Evolutionary conservation across 2,329 filamentous ascomycete species (phyloP).

Genomic region (Exophiala sp.): DNA sequence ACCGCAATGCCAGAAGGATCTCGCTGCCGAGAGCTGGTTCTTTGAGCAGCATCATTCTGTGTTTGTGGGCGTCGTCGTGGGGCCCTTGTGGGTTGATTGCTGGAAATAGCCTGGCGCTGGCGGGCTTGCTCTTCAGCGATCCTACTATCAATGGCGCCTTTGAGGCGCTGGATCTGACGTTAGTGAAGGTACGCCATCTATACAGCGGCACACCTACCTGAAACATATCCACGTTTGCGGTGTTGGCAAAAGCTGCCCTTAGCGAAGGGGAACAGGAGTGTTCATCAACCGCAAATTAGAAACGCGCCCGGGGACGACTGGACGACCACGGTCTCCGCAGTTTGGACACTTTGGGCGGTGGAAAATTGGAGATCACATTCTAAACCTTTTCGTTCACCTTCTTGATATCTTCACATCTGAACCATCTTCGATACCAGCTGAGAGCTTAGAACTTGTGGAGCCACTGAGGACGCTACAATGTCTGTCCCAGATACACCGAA

Average conservation of each 20-base stretch:
- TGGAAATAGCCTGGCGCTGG: constrained; percentile 51
- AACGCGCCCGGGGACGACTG: background rate
- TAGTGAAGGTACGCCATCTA: background rate
- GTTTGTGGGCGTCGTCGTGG: constrained; percentile 32
- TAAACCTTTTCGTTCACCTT: no score
- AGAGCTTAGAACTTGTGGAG: no score
- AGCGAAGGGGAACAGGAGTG: background rate
- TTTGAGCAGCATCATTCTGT: constrained; percentile 32
- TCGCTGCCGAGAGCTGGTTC: constrained; percentile 31
- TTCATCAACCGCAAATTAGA: background rate
- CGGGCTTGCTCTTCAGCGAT: constrained; percentile 91
- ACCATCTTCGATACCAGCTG: no score
- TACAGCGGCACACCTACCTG: constrained; percentile 16
- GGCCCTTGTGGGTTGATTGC: constrained; percentile 43
- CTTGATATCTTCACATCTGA: no score
- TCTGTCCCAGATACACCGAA: no score
- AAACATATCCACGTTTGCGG: constrained; percentile 29
- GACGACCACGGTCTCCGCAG: constrained; percentile 8
- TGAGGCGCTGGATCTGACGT: constrained; percentile 60
- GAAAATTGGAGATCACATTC: no score
- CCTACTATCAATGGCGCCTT: constrained; percentile 78
- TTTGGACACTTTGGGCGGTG: background rate
- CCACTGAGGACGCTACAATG: no score
- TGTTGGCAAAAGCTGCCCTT: constrained; percentile 4
- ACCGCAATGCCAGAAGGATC: constrained; percentile 41